These are phyloP conservation scores for Sporothrix brunneoviolacea DNA, from an alignment of 2,329 filamentous ascomycete genomes.

Conservation along the genomic window DNA sequence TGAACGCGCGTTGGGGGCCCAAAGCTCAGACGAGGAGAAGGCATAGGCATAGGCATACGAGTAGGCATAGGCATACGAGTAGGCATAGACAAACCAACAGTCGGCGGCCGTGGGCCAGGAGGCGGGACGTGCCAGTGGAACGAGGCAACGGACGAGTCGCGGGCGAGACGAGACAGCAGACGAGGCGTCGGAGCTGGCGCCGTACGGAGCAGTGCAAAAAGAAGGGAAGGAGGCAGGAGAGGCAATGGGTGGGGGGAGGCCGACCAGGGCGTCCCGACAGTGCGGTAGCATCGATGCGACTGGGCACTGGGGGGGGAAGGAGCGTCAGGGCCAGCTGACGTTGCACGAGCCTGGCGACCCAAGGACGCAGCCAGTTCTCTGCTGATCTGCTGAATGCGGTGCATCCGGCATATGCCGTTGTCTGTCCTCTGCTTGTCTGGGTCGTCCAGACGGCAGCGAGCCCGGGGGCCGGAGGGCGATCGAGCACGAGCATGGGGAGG, in stretches of 20 bases:
- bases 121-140: background rate
- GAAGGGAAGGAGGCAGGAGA: background rate
- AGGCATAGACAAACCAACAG: background rate
- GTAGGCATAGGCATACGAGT: too few relatives aligned
- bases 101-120: background rate
- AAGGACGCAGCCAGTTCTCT: too few relatives aligned
- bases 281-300: constrained; percentile 7
- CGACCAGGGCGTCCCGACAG: background rate
- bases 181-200: background rate
- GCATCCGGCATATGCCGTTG: too few relatives aligned
- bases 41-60: too few relatives aligned
- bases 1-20: too few relatives aligned
- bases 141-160: too few relatives aligned
- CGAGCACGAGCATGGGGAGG: too few relatives aligned
- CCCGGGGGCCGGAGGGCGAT: too few relatives aligned
- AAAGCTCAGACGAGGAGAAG: too few relatives aligned
- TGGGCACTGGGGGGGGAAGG: background rate
- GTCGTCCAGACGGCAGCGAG: too few relatives aligned
- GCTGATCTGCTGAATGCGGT: too few relatives aligned
- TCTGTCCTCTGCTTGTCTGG: too few relatives aligned
- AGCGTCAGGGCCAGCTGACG: background rate
- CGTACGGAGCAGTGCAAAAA: background rate
- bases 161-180: background rate
- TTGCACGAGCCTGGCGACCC: constrained; percentile 1
- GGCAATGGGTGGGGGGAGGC: background rate